These are phyloP conservation scores for Quercus rubra DNA, from an alignment of 306 rosid species.

Conservation along the genomic window DNA sequence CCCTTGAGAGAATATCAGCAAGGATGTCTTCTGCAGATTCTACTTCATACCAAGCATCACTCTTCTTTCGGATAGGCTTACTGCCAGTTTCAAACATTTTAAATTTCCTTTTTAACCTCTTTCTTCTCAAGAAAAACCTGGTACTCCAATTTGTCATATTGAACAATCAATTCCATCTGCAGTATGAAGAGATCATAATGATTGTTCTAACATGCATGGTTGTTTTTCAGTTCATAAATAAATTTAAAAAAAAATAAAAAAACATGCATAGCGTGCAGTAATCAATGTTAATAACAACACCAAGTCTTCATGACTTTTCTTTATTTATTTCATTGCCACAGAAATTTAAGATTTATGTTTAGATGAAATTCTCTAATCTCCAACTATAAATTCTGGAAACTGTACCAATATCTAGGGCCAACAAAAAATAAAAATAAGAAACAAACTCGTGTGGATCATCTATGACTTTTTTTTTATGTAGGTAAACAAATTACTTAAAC, in stretches of 20 bases:
- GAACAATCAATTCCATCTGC: slow-evolving; percentile 11
- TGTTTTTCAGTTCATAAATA: too few relatives aligned
- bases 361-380: too few relatives aligned
- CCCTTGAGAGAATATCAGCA: slow-evolving; percentile 11
- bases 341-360: background rate
- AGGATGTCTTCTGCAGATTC: slow-evolving; percentile 14
- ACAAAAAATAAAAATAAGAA: too few relatives aligned
- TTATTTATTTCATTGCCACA: background rate
- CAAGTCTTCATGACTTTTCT: background rate
- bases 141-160: slow-evolving; percentile 3
- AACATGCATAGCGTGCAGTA: background rate
- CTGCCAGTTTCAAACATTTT: background rate
- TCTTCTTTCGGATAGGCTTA: background rate
- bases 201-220: background rate
- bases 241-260: too few relatives aligned
- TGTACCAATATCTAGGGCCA: background rate
- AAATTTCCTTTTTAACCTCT: background rate
- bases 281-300: background rate
- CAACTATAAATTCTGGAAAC: background rate
- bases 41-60: slow-evolving; percentile 6
- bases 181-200: background rate
- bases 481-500: background rate
- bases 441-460: background rate
- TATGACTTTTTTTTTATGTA: background rate
- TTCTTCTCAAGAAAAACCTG: slow-evolving; percentile 4